phyloP scores from a whole-genome alignment of 345 rosid species.

The Citrus hindsii region DNA sequence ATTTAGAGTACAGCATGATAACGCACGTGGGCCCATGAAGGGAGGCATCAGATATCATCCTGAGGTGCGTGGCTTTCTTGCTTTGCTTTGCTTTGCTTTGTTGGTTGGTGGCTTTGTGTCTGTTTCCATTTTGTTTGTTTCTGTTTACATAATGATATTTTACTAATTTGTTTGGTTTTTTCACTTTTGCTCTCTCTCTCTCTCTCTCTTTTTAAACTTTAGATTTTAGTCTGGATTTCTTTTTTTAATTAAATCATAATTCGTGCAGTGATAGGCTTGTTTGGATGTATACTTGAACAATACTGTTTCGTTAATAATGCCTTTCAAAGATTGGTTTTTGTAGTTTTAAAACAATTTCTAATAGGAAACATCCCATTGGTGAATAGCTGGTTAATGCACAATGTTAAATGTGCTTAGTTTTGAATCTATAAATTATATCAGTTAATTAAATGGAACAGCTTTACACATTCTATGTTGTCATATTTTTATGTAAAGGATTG shows the following conservation, averaged over 20 bases:
- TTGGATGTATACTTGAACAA: neutral
- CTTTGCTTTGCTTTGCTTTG: neutral
- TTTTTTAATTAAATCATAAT: neutral
- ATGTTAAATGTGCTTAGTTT: neutral
- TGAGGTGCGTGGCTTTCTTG: conserved; percentile 44
- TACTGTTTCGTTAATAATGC: neutral
- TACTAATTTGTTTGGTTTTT: neutral
- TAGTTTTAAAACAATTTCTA: neutral
- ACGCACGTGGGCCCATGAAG: conserved; percentile 99
- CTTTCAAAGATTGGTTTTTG: neutral
- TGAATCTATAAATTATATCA: neutral
- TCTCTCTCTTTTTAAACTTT: neutral
- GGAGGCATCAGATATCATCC: conserved; percentile 99
- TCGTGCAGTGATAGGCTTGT: neutral
- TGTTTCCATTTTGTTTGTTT: neutral
- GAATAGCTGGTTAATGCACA: neutral
- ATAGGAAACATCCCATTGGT: neutral
- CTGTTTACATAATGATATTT: neutral
- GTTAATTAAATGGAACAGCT: neutral
- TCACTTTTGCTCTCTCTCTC: neutral
- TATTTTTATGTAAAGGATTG: neutral
- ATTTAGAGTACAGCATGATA: conserved; percentile 96
- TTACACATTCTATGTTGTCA: neutral
- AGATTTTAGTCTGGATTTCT: neutral
- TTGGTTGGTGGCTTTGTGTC: neutral